Percentiles rank a stretch among this genome's conserved stretches.
These are phyloP conservation scores for Fraxinus platypoda DNA, from an alignment of 305 asterid species.

Conservation along the genomic window DNA sequence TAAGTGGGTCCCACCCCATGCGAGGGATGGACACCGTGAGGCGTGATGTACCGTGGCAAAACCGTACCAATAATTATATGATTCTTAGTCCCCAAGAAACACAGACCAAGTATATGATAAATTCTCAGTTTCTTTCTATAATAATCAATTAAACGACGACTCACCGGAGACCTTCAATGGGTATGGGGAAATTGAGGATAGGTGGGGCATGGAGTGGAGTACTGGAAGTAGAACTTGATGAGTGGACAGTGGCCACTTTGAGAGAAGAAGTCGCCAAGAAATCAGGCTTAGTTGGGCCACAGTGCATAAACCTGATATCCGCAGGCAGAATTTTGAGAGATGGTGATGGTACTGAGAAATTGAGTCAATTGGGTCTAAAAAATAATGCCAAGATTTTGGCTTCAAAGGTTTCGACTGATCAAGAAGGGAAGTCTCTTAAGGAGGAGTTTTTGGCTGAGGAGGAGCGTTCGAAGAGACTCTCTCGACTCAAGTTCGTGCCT, in stretches of 20 bases:
- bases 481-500: conserved; percentile 63
- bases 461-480: conserved; percentile 67
- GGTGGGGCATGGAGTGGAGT: conserved; percentile 95
- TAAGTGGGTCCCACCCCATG: too few relatives aligned
- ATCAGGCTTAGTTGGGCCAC: conserved; percentile 50
- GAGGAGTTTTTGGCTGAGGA: conserved; percentile 87
- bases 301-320: conserved; percentile 61
- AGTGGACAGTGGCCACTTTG: conserved; percentile 77
- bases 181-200: conserved; percentile 60
- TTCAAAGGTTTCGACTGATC: conserved; percentile 59
- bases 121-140: neutral
- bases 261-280: conserved; percentile 68
- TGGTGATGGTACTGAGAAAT: conserved; percentile 58
- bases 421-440: conserved; percentile 50
- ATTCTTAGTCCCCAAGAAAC: neutral
- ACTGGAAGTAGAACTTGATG: conserved; percentile 72
- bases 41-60: too few relatives aligned
- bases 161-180: conserved; percentile 29
- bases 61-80: neutral
- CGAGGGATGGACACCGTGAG: too few relatives aligned
- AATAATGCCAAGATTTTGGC: conserved; percentile 79
- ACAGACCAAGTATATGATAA: neutral
- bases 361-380: conserved; percentile 69
- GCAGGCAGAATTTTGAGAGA: conserved; percentile 76
- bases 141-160: conserved; percentile 1